phyloP scores from a whole-genome alignment of 2,329 filamentous ascomycete species.

The Curvularia spicifera region DNA sequence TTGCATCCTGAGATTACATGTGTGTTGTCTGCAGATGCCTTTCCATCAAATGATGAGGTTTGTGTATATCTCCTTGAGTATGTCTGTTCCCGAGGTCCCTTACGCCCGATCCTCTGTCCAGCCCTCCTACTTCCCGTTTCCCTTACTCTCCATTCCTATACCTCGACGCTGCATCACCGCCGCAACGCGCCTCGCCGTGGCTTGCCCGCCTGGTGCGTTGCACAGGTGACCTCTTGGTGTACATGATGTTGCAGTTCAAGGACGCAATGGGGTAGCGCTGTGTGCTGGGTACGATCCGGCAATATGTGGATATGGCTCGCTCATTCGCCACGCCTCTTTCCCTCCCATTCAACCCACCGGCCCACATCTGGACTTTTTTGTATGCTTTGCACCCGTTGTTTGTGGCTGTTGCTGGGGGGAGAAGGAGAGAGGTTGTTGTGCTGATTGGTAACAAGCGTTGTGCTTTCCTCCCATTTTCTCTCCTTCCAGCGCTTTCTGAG shows the following conservation, averaged over 20 bases:
- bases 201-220: slow-evolving; percentile 46
- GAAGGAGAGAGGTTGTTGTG: slow-evolving; percentile 35
- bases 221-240: slow-evolving; percentile 19
- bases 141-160: slow-evolving; percentile 29
- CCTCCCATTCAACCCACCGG: slow-evolving; percentile 38
- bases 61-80: slow-evolving; percentile 49
- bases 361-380: slow-evolving; percentile 33
- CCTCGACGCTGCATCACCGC: slow-evolving; percentile 33
- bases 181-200: slow-evolving; percentile 42
- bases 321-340: slow-evolving; percentile 46
- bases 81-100: slow-evolving; percentile 52
- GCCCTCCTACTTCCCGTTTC: slow-evolving; percentile 49
- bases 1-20: slow-evolving; percentile 9
- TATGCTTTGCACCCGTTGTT: slow-evolving; percentile 45
- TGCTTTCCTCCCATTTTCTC: slow-evolving; percentile 43
- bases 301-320: slow-evolving; percentile 53
- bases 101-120: slow-evolving; percentile 49
- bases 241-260: slow-evolving; percentile 27
- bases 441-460: slow-evolving; percentile 54
- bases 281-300: slow-evolving; percentile 49
- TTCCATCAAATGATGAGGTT: slow-evolving; percentile 34
- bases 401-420: slow-evolving; percentile 45
- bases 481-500: slow-evolving; percentile 22
- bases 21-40: slow-evolving; percentile 17
- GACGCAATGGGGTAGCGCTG: slow-evolving; percentile 34